Base-by-base conservation (phyloP, 306 rosid species). In the Dalbergia cultrata region DNA sequence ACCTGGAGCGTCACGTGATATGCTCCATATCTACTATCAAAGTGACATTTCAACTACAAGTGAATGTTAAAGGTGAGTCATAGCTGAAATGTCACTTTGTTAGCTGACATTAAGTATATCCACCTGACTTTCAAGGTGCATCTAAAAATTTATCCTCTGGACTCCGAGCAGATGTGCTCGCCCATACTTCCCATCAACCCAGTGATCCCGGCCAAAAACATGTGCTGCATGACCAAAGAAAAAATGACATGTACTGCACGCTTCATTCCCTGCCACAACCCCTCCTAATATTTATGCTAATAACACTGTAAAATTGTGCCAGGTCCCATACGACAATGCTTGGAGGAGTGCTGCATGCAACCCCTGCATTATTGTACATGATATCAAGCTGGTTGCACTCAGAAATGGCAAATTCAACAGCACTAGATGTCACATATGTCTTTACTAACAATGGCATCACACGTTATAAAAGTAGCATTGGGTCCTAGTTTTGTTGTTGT, bases 211-310 rank as follows among this genome's bases (percentile, higher is more conserved):
- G 93, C 97, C 26, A 22, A 22, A n/a, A n/a, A n/a, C n/a, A n/a
- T n/a, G n/a, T n/a, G n/a, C n/a, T 21, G 22, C 22, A 21, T 9
- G 98, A 92, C 74, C 97, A 91, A 6, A 94, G 89, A 83, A 92
- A 92, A 89, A 97, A 92, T 94, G 26, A 90, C 97, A 6, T 91
- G 92, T 0, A 97, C 85, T 0, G 97, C 98, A 5, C 92, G 98
- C 60, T 94, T 92, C 45, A 92, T 26, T 85, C 70, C 98, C 95
- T 0, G 90, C 90, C 49, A 94, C 10, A 44, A 89, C 90, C 6
- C 97, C 97, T 2, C 31, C 95, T 87, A 9, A 94, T 91, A 10
- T 94, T 94, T 64, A 92, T 80, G 75, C 47, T 82, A 88, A 94
- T 92, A 71, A 90, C 81, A 54, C 70, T 81, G 49, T 92, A 95